phyloP scores from a whole-genome alignment of 1,139 yeast genomes.

The Dujonia santamariae region DNA sequence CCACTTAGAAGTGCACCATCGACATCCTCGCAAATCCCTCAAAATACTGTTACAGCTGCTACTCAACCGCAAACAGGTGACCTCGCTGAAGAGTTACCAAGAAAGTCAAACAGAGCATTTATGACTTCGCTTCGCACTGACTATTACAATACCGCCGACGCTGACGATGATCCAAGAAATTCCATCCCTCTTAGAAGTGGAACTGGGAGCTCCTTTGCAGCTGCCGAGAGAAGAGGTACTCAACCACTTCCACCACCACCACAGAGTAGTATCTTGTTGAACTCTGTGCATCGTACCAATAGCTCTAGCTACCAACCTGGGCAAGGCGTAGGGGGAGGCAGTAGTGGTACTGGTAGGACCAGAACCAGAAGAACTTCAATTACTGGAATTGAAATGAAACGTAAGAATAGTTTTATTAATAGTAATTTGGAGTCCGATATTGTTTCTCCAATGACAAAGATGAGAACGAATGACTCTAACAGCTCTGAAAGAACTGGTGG shows the following conservation, averaged over 20 bases:
- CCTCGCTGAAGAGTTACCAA: no score
- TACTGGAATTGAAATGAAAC: neutral
- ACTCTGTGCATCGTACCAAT: no score
- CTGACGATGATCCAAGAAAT: slow-evolving; percentile 4
- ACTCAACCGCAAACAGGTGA: no score
- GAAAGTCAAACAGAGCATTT: no score
- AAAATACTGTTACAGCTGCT: no score
- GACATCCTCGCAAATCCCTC: no score
- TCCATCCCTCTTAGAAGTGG: neutral
- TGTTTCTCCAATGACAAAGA: slow-evolving; percentile 30
- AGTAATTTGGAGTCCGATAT: slow-evolving; percentile 24
- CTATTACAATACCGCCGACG: slow-evolving; percentile 15
- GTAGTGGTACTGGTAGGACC: slow-evolving; percentile 1
- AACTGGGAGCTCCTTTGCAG: neutral
- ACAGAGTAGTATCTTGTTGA: slow-evolving; percentile 3
- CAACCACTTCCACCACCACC: slow-evolving; percentile 8
- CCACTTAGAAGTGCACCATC: slow-evolving; percentile 28
- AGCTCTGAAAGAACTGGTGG: slow-evolving; percentile 11
- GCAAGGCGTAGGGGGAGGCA: no score
- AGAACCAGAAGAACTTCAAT: neutral
- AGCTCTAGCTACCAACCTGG: no score
- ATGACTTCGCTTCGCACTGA: no score
- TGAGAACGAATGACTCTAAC: slow-evolving; percentile 33
- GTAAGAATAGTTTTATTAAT: slow-evolving; percentile 3
- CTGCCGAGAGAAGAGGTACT: neutral